Evolutionary conservation across 805 yeast genomes (phyloP).

Genomic region (Wickerhamomyces alni): DNA sequence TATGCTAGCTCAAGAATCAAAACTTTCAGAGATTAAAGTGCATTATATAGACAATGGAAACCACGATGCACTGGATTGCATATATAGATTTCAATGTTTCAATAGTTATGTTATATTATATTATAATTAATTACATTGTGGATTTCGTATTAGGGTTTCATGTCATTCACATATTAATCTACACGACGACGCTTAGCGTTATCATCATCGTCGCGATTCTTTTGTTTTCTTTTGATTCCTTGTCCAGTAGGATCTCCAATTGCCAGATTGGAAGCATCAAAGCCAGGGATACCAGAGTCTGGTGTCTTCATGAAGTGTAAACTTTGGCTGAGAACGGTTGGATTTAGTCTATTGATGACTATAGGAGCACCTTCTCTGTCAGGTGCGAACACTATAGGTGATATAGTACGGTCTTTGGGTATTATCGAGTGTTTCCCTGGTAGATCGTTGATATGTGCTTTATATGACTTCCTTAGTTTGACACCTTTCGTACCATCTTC

Average conservation of each 20-base stretch:
- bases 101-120: too few species aligned
- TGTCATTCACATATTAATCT: slow-evolving; percentile 11
- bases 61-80: too few species aligned
- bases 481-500: slow-evolving; percentile 89
- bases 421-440: slow-evolving; percentile 68
- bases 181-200: slow-evolving; percentile 21
- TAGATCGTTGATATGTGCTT: slow-evolving; percentile 82
- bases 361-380: slow-evolving; percentile 32
- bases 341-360: slow-evolving; percentile 43
- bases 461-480: slow-evolving; percentile 89
- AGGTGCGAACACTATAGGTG: slow-evolving; percentile 30
- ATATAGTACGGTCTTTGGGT: slow-evolving; percentile 40
- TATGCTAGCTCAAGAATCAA: slow-evolving; percentile 19
- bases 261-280: slow-evolving; percentile 62
- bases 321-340: slow-evolving; percentile 40
- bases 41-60: too few species aligned
- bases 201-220: slow-evolving; percentile 26
- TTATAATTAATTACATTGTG: too few species aligned
- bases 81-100: too few species aligned
- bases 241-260: slow-evolving; percentile 36
- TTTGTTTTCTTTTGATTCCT: slow-evolving; percentile 33
- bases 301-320: slow-evolving; percentile 61
- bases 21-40: slow-evolving; percentile 13
- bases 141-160: too few species aligned
- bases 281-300: slow-evolving; percentile 70